A percentile compares a stretch with the other conserved stretches of the same genome.
Conservation (phyloP, 2,329 filamentous ascomycete genomes). For the Westerdykella sp. region DNA sequence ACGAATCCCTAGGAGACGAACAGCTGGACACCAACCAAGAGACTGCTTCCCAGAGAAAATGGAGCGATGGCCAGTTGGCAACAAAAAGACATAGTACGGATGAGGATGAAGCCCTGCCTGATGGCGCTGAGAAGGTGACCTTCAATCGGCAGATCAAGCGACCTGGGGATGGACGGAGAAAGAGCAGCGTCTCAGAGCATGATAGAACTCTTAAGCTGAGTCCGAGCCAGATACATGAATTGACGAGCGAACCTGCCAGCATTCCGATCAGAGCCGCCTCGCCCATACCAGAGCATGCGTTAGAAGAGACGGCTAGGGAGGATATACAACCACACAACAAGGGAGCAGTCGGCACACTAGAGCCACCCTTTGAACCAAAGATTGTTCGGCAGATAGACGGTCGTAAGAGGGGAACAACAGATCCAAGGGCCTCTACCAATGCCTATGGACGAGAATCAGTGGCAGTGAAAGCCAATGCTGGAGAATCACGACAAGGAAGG, state of each 20-base stretch:
- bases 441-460: background rate
- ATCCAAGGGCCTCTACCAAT: background rate
- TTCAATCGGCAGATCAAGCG: conserved; percentile 24
- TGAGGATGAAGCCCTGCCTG: conserved; percentile 29
- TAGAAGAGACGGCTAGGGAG: conserved; percentile 12
- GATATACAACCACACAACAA: conserved; percentile 12
- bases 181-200: conserved; percentile 33
- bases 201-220: conserved; percentile 48
- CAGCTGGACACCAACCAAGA: background rate
- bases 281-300: conserved; percentile 32
- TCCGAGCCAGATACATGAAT: conserved; percentile 49
- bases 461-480: background rate
- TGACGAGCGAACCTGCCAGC: conserved; percentile 50
- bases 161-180: conserved; percentile 30
- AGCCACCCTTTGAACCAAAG: conserved; percentile 11
- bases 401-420: background rate
- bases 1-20: background rate
- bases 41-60: background rate
- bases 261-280: conserved; percentile 45
- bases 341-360: conserved; percentile 17
- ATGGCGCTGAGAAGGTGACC: conserved; percentile 26
- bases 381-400: background rate
- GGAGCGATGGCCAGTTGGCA: background rate
- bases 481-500: conserved; percentile 12
- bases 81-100: conserved; percentile 3